These are phyloP conservation scores for Patellaria atrata DNA, from an alignment of 495 filamentous ascomycete species.

Conservation along the genomic window DNA sequence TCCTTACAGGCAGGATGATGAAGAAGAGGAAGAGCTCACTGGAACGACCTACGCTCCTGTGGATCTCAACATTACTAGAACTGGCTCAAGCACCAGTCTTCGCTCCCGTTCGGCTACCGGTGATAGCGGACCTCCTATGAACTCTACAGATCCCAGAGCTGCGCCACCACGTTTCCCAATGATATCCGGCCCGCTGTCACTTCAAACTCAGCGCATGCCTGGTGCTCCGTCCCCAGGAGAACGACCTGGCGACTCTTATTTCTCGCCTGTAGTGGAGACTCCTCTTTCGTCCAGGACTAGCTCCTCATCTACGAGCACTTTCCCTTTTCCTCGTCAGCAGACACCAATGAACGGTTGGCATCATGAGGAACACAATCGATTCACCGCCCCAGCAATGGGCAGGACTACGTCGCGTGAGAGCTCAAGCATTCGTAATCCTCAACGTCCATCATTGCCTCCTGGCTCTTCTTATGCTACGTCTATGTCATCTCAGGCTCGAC, in stretches of 20 bases:
- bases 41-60: conserved; percentile 26
- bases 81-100: conserved; percentile 65
- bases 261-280: conserved; percentile 75
- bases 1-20: conserved; percentile 66
- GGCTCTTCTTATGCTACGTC: conserved; percentile 24
- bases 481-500: conserved; percentile 36
- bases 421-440: conserved; percentile 52
- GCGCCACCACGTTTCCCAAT: conserved; percentile 57
- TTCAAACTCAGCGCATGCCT: conserved; percentile 53
- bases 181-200: conserved; percentile 40
- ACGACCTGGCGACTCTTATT: conserved; percentile 56
- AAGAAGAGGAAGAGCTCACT: conserved; percentile 37
- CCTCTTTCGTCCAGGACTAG: conserved; percentile 73
- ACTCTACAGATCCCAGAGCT: conserved; percentile 32
- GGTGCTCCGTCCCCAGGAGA: conserved; percentile 37
- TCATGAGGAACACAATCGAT: conserved; percentile 58
- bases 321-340: conserved; percentile 63
- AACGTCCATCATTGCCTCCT: conserved; percentile 71
- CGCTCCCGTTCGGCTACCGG: conserved; percentile 66
- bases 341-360: conserved; percentile 45
- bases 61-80: conserved; percentile 27
- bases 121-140: conserved; percentile 44
- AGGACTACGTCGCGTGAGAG: conserved; percentile 69
- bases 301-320: conserved; percentile 48
- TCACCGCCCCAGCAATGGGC: conserved; percentile 75